Evolutionary conservation across 75 land plant genomes (phyloP).

Genomic region (Cupressus sempervirens): DNA sequence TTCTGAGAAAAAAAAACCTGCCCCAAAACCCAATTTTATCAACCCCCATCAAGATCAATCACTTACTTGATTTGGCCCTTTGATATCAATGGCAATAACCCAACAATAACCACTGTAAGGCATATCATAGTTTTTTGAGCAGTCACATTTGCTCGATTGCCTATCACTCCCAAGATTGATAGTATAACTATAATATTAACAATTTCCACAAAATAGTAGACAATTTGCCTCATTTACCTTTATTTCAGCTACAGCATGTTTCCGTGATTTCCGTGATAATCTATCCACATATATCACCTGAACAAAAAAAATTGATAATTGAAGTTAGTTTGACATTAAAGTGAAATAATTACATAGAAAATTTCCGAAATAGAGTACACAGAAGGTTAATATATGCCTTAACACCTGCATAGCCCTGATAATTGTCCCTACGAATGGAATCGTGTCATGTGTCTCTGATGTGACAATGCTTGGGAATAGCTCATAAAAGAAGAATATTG

Average conservation of each 20-base stretch:
- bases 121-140: not conserved
- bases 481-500: constrained; percentile 94
- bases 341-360: not conserved
- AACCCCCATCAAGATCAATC: no score
- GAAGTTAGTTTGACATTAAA: not conserved
- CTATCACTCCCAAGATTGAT: not conserved
- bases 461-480: constrained; percentile 88
- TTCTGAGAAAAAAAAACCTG: no score
- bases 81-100: no score
- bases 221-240: constrained; percentile 50
- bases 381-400: not conserved
- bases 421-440: constrained; percentile 86
- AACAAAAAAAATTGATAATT: not conserved
- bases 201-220: not conserved
- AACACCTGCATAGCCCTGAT: constrained; percentile 95
- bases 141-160: not conserved
- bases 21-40: no score
- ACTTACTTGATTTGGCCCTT: no score
- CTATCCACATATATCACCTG: constrained; percentile 76
- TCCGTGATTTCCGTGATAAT: constrained; percentile 75
- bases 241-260: constrained; percentile 80
- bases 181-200: not conserved
- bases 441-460: constrained; percentile 77
- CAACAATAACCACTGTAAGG: not conserved
- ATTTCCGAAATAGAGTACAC: not conserved